These are phyloP conservation scores for Talaromyces stipitatus DNA, from an alignment of 495 filamentous ascomycete species.

Conservation along the genomic window DNA sequence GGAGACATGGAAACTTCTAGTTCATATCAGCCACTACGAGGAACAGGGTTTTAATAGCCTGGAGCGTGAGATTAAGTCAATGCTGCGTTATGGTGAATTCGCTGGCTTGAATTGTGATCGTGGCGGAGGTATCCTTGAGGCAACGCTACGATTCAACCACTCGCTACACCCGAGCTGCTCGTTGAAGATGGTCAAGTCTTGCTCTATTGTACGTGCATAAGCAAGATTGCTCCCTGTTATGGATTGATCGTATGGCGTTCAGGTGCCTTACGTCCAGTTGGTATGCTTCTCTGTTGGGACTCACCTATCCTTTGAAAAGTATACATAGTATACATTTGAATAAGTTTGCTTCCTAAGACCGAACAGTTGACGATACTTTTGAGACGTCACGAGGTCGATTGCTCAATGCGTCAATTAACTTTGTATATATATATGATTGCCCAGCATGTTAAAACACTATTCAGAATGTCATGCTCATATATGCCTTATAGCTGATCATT, in stretches of 20 bases:
- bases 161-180: constrained; percentile 9
- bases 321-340: neutral
- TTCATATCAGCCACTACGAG: neutral
- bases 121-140: constrained; percentile 8
- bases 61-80: neutral
- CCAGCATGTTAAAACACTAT: neutral
- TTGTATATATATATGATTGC: neutral
- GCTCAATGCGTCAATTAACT: neutral
- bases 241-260: no score
- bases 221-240: no score
- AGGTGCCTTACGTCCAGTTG: no score
- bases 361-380: neutral
- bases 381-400: no score
- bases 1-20: constrained; percentile 8
- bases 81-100: neutral
- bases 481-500: neutral
- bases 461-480: neutral
- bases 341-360: neutral
- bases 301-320: neutral
- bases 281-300: no score
- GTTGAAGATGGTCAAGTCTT: neutral
- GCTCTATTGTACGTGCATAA: neutral
- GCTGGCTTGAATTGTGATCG: neutral
- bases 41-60: neutral
- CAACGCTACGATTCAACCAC: constrained; percentile 16